Base-by-base conservation (phyloP, 257 asterid species). In the Plantago ovata region DNA sequence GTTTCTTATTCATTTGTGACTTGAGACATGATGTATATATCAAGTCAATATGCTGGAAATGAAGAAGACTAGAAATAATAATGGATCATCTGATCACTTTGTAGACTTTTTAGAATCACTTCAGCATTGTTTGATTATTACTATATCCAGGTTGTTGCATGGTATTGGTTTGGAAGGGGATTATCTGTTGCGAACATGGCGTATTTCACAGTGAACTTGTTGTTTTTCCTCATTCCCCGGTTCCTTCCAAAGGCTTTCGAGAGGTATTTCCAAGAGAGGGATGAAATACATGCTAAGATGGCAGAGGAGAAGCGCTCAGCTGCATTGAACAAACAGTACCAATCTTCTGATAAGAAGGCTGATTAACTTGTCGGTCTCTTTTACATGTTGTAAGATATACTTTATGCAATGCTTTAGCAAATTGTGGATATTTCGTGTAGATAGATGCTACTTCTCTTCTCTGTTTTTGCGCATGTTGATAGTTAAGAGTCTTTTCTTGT, bases 171-270 rank as follows among this genome's bases (percentile, higher is more conserved):
- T 8, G 98, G 92, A 16, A 66, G 90, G 74, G 74, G 71, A 1
- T 43, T 84, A 71, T 77, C 98, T 0, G 70, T 67, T n/a, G 72
- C 72, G 7, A 87, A 90, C 46, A 28, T 82, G 53, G 76, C 19
- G 0, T 90, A 87, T 39, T 86, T 81, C 43, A 61, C 78, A 0
- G 42, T 71, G 65, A 90, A 86, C 57, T 65, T 87, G 62, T 68
- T 81, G 12, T 74, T 84, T 53, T 90, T 90, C 38, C 70, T 90
- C 71, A 84, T 90, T 10, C 97, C 97, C 0, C 76, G 73, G 41
- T 90, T 84, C 55, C 79, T 90, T 1, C 98, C 98, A 0, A 68
- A 75, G 69, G 96, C 98, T 2, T 90, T 90, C 14, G 95, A 84
- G 71, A 67, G 64, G 72, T 84, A 90, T 53, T 84, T 82, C 62